Evolutionary conservation across 345 rosid species (phyloP).

Genomic region (Ricinus communis): DNA sequence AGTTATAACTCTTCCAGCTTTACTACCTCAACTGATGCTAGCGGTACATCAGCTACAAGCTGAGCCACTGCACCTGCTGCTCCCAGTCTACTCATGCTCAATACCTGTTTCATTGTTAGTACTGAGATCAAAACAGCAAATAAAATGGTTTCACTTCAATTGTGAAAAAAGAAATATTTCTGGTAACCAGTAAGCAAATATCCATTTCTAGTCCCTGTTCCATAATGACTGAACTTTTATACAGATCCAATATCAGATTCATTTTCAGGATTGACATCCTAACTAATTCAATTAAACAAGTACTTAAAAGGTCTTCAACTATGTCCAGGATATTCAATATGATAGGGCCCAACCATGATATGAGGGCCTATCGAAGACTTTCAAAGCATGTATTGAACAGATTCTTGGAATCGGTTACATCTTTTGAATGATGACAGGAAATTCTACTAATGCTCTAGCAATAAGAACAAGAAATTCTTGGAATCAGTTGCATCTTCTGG

Average conservation of each 20-base stretch:
- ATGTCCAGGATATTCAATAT: constrained; percentile 29
- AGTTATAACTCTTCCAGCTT: background rate
- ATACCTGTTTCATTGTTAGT: constrained; percentile 40
- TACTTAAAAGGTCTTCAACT: constrained; percentile 18
- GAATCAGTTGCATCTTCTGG: constrained; percentile 16
- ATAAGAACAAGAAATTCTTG: background rate
- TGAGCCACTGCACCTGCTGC: constrained; percentile 76
- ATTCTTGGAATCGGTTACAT: constrained; percentile 10
- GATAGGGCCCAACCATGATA: constrained; percentile 36
- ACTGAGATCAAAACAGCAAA: constrained; percentile 7
- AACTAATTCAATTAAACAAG: constrained; percentile 32
- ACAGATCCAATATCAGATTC: constrained; percentile 27
- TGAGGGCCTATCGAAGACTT: constrained; percentile 19
- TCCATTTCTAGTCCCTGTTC: constrained; percentile 8
- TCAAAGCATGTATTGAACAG: background rate
- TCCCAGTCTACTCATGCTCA: constrained; percentile 76
- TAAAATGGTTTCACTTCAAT: background rate
- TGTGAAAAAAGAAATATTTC: background rate
- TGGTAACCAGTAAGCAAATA: constrained; percentile 12
- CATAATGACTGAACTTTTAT: constrained; percentile 12
- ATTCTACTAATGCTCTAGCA: background rate
- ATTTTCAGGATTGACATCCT: constrained; percentile 28
- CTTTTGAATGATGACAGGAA: constrained; percentile 5
- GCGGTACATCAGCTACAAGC: constrained; percentile 67
- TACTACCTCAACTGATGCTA: constrained; percentile 57